Base-by-base conservation (phyloP, 2,329 filamentous ascomycete species). In the Pseudocercospora pini-densiflorae region DNA sequence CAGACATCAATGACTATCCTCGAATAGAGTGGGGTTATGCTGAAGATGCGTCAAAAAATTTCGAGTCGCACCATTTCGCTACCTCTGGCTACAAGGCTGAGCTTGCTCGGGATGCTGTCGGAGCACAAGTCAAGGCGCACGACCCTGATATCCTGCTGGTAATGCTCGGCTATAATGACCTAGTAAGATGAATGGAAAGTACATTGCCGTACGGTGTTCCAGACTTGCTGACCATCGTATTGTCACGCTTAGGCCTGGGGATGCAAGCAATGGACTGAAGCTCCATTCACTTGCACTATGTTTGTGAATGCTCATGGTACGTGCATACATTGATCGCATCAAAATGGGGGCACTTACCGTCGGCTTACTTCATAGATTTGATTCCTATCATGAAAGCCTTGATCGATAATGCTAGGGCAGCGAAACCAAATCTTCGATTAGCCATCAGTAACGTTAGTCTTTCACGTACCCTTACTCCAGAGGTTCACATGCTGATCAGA, bases 21-120 rank as follows among this genome's bases (percentile, higher is more conserved):
- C 51, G 53, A 24, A 61, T 65, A 2, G 51, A 59, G 16, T 79
- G 79, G 45, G 76, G 74, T 0, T 80, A 80, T 62, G 76, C 76
- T 9, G 58, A 49, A 1, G 75, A 71, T 24, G 70, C 78, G 14
- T 65, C 69, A 10, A 57, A 66, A 6, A 68, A 66, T 2, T 80
- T 71, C 54, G 69, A 73, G 61, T 24, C 21, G 2, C 19, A 60
- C 12, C 67, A 70, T 43, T 69, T 67, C 43, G 51, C 68, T 21
- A 64, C 66, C 14, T 65, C 64, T 23, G 80, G 81, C 6, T 71
- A 73, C 4, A 77, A 78, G 61, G 74, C 73, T 1, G 67, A 70
- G 29, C 75, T 79, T 67, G 72, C 73, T 24, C 75, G 75, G 51
- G 65, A 70, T 16, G 47, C 71, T 1, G 72, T 81, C 16, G 61